These are phyloP conservation scores for Agapanthus africanus DNA, from an alignment of 106 monocot genomes.

Conservation along the genomic window DNA sequence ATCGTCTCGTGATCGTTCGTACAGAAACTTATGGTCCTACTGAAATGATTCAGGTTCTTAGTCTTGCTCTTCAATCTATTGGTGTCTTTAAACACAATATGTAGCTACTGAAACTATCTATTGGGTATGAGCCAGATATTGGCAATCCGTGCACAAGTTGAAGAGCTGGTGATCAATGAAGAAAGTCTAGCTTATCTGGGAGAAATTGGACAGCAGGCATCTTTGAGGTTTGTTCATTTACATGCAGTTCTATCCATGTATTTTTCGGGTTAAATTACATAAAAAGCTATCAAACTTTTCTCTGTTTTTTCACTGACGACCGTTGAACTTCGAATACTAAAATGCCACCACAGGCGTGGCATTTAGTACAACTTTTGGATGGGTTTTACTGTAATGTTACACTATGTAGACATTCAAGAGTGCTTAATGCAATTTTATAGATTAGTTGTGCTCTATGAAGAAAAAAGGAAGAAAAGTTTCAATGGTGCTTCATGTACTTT, in stretches of 20 bases:
- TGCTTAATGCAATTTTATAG: too few relatives aligned
- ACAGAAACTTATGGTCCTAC: slow-evolving; percentile 94
- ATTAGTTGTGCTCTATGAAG: too few relatives aligned
- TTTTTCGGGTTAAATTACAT: too few relatives aligned
- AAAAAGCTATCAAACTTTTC: too few relatives aligned
- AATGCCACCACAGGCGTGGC: too few relatives aligned
- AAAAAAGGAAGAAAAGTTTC: too few relatives aligned
- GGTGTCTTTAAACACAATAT: background rate
- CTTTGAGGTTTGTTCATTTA: slow-evolving; percentile 46
- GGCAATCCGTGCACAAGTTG: slow-evolving; percentile 90
- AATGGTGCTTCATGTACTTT: too few relatives aligned
- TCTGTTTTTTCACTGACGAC: too few relatives aligned
- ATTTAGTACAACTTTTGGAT: too few relatives aligned
- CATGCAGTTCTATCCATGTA: background rate
- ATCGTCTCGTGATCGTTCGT: slow-evolving; percentile 84
- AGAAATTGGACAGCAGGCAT: slow-evolving; percentile 83
- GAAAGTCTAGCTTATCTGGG: slow-evolving; percentile 90
- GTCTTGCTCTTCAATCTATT: background rate
- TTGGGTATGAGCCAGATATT: slow-evolving; percentile 51
- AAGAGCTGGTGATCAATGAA: slow-evolving; percentile 85
- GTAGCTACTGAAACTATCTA: background rate
- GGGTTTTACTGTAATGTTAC: too few relatives aligned
- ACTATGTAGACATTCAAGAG: too few relatives aligned
- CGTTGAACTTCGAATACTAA: too few relatives aligned
- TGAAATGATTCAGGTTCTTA: slow-evolving; percentile 94